Base-by-base conservation (phyloP, 495 filamentous ascomycete genomes). In the Paragyromitra xinjiangensis region DNA sequence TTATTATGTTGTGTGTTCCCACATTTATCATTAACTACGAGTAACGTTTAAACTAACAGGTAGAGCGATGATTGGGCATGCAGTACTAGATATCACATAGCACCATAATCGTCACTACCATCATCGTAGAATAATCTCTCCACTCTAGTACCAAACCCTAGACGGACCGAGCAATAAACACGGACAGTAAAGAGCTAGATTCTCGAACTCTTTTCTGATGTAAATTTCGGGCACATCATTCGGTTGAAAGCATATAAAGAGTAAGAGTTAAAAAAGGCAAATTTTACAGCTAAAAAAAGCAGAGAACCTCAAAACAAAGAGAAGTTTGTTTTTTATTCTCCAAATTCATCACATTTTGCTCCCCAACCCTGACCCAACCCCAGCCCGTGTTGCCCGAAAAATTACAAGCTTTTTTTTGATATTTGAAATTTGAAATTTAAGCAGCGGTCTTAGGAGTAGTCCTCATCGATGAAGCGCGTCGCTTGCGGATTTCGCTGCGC, bases 391-490 rank as follows among this genome's bases (percentile, higher is more conserved):
- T 34, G 69, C 69, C 74, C 42, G 69, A 71, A 73, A 76, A 77
- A 77, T 77, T 77, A 77, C 74, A 77, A 77, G 73, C 74, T 73
- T 77, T 56, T 50, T 76, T 77, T 76, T 75, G 56, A 61, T 75
- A 55, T 76, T 76, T 64, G 66, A 50, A 58, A 76, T 73, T 58
- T 76, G 68, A 26, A 56, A 39, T 73, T 73, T 77, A 77, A 77
- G 74, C 74, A 45, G 62, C 50, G 50, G 74, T 37, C 74, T 77
- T 77, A 48, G 74, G 69, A 42, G 74, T 34, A 61, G 96, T 95
- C 86, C 89, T 90, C 94, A 98, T 95, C 74, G 95, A 98, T 84
- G 92, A 95, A 77, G 94, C 95, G 82, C 95, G 89, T 81, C 95
- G 91, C 91, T 98, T 98, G 87, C 93, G 93, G 85, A 91, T 85